Percentiles rank a stretch among this genome's conserved stretches.
Evolutionary conservation across 345 rosid species (phyloP).

Genomic region (Sisymbrium irio): DNA sequence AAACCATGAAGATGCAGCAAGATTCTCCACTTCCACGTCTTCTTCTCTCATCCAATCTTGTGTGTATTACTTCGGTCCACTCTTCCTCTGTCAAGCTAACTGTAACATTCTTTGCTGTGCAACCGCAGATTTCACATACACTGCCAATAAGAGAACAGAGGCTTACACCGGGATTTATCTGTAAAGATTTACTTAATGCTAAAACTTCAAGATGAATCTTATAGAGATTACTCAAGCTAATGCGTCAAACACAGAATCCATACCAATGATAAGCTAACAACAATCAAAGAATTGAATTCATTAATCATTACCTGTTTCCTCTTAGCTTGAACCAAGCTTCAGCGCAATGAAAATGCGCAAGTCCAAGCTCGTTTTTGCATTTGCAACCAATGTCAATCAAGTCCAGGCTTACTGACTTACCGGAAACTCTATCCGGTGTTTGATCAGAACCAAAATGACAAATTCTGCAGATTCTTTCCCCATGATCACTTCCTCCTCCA

Average conservation of each 20-base stretch:
- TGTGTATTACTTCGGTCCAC: conserved; percentile 10
- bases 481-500: conserved; percentile 37
- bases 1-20: conserved; percentile 29
- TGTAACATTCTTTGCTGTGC: conserved; percentile 24
- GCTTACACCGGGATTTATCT: not conserved
- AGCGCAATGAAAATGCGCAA: conserved; percentile 76
- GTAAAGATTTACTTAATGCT: not conserved
- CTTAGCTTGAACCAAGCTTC: conserved; percentile 91
- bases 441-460: conserved; percentile 78
- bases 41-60: conserved; percentile 15
- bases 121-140: conserved; percentile 35
- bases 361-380: conserved; percentile 88
- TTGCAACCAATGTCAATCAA: conserved; percentile 83
- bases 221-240: not conserved
- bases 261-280: not conserved
- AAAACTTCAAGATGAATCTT: not conserved
- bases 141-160: conserved; percentile 22
- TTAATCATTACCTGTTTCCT: conserved; percentile 74
- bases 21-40: conserved; percentile 26
- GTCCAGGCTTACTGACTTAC: conserved; percentile 28
- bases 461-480: conserved; percentile 76
- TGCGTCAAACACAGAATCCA: not conserved
- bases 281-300: not conserved
- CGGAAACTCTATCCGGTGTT: conserved; percentile 18
- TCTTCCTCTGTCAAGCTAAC: conserved; percentile 16